Evolutionary conservation across 345 rosid species (phyloP), one percentile per base, ranked within the genome.

Genomic region (Eucalyptus sideroxylon): DNA sequence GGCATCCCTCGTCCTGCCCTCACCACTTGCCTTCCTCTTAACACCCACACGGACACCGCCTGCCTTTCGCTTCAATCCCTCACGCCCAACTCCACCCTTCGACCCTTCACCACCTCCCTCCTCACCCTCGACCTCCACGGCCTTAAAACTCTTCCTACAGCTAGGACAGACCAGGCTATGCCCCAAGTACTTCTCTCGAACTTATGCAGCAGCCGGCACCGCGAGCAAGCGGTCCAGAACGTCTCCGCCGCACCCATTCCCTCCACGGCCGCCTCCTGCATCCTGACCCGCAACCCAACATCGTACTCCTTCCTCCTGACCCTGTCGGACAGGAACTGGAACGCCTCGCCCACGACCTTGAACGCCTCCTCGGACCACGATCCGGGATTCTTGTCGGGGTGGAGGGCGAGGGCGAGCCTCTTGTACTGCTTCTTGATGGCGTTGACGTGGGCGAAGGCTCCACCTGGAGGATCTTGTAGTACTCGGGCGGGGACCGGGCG

Each of bases 401-500:
- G 98, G 92, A 98, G 89, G 31, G 90, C 82, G 50, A 96, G 91
- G 82, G 99, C 98, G 27, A 98, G 93, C 86, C 92, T 94, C 94
- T 91, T 98, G 91, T 94, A 96, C 91, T 96, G 96, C 80, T 94
- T 96, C 88, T 95, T 96, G 67, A 98, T 92, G 49, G 94, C 88
- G 87, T 94, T 93, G 81, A 93, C 90, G 87, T 95, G 95, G 87
- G 99, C 95, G 89, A 96, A 98, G 90, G 98, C 87, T 96, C 98
- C 91, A 96, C 97, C 96, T 95, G 95, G 87, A 98, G 96, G 77
- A 96, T 88, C 90, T 91, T 94, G 91, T 98, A 96, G 96, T 96
- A 98, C 59, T 98, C 99, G 15, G 94, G 94, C 14, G 93, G 16
- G 56, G 72, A 87, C 23, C 91, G 77, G 26, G 91, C 86, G 53